Evolutionary conservation across 1,284 basidiomycete species (phyloP).

Genomic region (Leccinum fallax): DNA sequence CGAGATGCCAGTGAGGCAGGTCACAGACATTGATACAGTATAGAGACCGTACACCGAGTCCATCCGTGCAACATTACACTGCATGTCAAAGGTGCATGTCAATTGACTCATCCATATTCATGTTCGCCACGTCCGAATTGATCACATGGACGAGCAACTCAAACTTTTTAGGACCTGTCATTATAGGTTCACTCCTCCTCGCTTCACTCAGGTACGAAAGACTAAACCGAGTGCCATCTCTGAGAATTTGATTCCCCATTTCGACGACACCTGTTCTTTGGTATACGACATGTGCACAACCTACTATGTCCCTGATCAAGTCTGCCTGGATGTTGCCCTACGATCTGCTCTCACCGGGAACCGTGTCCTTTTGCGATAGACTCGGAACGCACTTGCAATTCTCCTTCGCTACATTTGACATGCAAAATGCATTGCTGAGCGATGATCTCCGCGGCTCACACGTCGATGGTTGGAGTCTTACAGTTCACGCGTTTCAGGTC

Average conservation of each 20-base stretch:
- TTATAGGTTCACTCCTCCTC: neutral
- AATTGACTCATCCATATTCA: neutral
- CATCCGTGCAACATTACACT: neutral
- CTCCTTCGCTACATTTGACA: neutral
- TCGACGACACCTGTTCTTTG: neutral
- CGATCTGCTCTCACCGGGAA: neutral
- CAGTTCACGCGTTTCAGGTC: conserved; percentile 6
- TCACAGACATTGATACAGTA: neutral
- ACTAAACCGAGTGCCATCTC: neutral
- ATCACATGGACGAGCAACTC: neutral
- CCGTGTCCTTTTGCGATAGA: neutral
- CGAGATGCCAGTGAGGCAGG: neutral
- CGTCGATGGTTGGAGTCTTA: neutral
- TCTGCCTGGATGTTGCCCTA: neutral
- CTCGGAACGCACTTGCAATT: neutral
- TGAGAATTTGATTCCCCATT: neutral
- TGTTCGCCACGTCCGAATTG: neutral
- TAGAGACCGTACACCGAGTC: neutral
- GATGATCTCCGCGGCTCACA: neutral
- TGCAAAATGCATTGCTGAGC: neutral
- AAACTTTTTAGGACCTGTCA: neutral
- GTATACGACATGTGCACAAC: neutral
- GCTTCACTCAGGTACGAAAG: neutral
- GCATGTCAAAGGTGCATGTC: conserved; percentile 1
- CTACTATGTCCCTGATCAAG: neutral